Evolutionary conservation across 768 basidiomycete species (phyloP).

Genomic region (Mycena metata): DNA sequence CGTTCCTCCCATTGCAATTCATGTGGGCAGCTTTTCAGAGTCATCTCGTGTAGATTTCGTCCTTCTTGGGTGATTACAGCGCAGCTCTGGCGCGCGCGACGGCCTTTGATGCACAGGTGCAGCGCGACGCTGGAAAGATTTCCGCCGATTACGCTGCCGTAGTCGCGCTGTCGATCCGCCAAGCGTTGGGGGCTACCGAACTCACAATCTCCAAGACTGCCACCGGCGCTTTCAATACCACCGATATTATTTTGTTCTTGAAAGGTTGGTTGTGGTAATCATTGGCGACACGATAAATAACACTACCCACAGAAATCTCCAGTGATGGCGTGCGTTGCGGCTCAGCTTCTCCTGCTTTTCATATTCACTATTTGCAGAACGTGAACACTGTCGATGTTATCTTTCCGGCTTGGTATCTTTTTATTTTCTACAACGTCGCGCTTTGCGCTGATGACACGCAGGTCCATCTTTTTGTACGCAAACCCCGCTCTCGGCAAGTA

Average conservation of each 20-base stretch:
- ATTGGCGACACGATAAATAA: not conserved
- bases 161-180: conserved; percentile 66
- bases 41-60: conserved; percentile 50
- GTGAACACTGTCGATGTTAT: conserved; percentile 68
- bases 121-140: conserved; percentile 60
- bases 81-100: conserved; percentile 60
- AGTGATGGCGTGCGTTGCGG: conserved; percentile 65
- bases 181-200: conserved; percentile 67
- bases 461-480: conserved; percentile 57
- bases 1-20: conserved; percentile 42
- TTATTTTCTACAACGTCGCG: too few species aligned
- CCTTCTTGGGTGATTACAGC: conserved; percentile 57
- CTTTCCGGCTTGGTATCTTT: conserved; percentile 44
- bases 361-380: conserved; percentile 45
- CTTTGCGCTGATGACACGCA: too few species aligned
- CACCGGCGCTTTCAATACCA: conserved; percentile 63
- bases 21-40: conserved; percentile 44
- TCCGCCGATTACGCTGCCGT: conserved; percentile 65
- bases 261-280: conserved; percentile 56
- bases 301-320: conserved; percentile 61
- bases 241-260: conserved; percentile 67
- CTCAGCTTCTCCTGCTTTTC: conserved; percentile 4
- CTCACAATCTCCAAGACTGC: conserved; percentile 64
- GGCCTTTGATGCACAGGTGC: conserved; percentile 61
- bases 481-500: conserved; percentile 61